A percentile compares a stretch with the other conserved stretches of the same genome.
phyloP scores from a whole-genome alignment of 148 eudicot genomes.

The Rhododendron kiyosumense region DNA sequence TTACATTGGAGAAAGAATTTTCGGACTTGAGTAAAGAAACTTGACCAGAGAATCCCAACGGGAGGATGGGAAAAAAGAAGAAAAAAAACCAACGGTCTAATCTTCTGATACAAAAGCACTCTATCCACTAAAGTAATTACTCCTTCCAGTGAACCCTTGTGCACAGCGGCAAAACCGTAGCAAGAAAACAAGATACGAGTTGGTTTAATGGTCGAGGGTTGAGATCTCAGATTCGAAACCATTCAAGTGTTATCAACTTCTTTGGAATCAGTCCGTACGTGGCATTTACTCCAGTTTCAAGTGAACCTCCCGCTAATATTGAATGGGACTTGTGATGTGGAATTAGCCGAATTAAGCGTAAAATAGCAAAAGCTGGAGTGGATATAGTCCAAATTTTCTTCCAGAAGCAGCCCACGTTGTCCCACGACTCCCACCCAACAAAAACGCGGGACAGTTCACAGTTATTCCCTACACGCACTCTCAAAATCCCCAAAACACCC shows the following conservation, averaged over 20 bases:
- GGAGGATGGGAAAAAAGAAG: neutral
- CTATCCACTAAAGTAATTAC: neutral
- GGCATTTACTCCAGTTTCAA: no score
- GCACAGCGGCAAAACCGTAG: neutral
- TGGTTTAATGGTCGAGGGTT: neutral
- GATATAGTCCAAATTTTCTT: neutral
- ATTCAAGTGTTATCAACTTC: no score
- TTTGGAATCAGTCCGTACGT: neutral
- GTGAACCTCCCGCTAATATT: no score
- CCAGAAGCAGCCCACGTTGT: neutral
- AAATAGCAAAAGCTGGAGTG: neutral
- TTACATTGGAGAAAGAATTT: neutral
- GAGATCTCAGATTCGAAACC: neutral
- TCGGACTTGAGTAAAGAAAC: neutral
- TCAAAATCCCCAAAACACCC: neutral
- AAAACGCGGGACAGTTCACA: slow-evolving; percentile 24
- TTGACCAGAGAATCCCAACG: neutral
- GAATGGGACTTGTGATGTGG: neutral
- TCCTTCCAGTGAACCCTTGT: neutral
- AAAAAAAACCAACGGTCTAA: neutral
- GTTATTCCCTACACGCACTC: neutral
- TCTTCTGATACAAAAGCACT: neutral
- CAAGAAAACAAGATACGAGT: neutral
- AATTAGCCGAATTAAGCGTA: no score
- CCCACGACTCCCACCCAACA: neutral